Evolutionary conservation across 2,329 filamentous ascomycete genomes (phyloP).

Genomic region (Hypoxylon sp.): DNA sequence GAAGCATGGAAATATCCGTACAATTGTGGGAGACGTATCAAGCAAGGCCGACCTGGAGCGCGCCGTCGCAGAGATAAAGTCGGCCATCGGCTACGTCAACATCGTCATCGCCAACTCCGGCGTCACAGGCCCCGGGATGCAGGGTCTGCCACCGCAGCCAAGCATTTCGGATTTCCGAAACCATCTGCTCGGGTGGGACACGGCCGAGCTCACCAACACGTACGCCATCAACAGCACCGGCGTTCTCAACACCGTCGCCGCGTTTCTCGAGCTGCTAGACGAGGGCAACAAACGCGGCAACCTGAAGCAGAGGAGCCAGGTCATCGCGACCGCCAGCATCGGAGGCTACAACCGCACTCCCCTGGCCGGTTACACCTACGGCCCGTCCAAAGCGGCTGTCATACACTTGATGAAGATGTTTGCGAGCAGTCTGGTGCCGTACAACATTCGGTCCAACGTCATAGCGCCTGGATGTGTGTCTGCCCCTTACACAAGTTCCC

Average conservation of each 20-base stretch:
- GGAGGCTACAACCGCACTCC: conserved; percentile 67
- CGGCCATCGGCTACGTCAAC: conserved; percentile 66
- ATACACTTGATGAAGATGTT: conserved; percentile 73
- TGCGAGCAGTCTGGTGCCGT: conserved; percentile 65
- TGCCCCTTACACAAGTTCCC: no score
- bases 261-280: conserved; percentile 68
- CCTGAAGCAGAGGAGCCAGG: conserved; percentile 53
- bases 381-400: conserved; percentile 70
- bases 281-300: conserved; percentile 62
- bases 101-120: conserved; percentile 68
- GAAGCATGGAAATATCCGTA: conserved; percentile 43
- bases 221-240: conserved; percentile 68
- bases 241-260: conserved; percentile 69
- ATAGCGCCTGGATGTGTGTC: conserved; percentile 44
- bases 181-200: conserved; percentile 36
- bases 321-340: conserved; percentile 71
- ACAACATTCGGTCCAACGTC: conserved; percentile 54
- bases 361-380: conserved; percentile 72
- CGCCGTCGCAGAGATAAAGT: conserved; percentile 62
- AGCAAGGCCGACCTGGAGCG: conserved; percentile 58
- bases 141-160: conserved; percentile 51
- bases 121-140: conserved; percentile 47
- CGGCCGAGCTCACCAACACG: conserved; percentile 65
- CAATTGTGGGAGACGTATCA: conserved; percentile 47
- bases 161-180: conserved; percentile 34